Percentiles rank a stretch among this genome's conserved stretches.
These are phyloP conservation scores for Cystoisospora suis DNA, from an alignment of 169 alveolate species.

Conservation along the genomic window DNA sequence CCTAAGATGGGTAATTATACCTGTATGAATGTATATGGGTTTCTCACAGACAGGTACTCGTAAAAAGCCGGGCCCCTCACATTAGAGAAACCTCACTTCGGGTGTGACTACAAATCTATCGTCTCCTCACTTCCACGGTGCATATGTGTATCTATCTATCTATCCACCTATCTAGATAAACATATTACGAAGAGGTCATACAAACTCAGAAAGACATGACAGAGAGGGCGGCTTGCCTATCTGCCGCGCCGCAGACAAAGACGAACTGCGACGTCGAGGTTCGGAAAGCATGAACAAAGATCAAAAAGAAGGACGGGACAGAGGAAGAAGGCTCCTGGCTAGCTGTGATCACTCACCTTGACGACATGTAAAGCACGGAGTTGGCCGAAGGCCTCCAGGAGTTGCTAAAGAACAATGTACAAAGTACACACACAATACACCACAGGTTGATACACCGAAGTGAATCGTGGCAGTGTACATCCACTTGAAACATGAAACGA, in stretches of 20 bases:
- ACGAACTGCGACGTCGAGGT: neutral
- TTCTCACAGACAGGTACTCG: no score
- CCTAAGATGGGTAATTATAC: no score
- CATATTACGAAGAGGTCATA: neutral
- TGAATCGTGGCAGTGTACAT: no score
- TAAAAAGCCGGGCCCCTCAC: no score
- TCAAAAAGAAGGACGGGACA: neutral
- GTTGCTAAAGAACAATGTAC: no score
- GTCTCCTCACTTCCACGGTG: no score
- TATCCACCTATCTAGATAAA: neutral
- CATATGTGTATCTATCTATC: neutral
- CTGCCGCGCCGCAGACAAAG: neutral
- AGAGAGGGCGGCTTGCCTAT: neutral
- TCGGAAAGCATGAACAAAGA: neutral
- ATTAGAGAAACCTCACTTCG: no score
- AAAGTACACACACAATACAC: no score
- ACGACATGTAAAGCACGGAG: conserved; percentile 40
- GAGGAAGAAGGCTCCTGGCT: neutral
- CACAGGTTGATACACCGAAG: no score
- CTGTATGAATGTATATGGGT: no score
- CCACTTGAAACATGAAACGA: no score
- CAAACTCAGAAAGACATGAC: neutral
- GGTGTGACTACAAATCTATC: no score
- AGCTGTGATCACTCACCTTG: neutral
- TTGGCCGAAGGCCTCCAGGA: conserved; percentile 31